Percentiles rank a stretch among this genome's conserved stretches.
Evolutionary conservation across 2,329 filamentous ascomycete species (phyloP).

Genomic region (Pezizomycotina sp.): DNA sequence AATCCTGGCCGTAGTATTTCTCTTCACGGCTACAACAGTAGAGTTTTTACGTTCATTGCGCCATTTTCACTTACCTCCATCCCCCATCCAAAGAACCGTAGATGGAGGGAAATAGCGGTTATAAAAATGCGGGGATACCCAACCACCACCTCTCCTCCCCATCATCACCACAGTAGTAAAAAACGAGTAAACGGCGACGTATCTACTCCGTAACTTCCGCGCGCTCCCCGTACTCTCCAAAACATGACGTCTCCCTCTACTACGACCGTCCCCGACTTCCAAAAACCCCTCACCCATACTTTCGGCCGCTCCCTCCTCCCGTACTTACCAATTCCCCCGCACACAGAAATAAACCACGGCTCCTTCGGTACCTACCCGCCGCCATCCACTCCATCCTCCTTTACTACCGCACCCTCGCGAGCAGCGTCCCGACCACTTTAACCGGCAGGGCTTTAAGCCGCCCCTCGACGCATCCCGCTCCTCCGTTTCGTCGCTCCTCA

Average conservation of each 20-base stretch:
- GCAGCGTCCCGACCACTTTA: constrained; percentile 55
- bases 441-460: constrained; percentile 48
- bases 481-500: constrained; percentile 49
- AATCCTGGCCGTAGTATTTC: no score
- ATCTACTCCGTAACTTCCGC: no score
- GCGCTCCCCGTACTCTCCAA: not conserved
- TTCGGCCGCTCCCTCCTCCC: constrained; percentile 13
- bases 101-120: no score
- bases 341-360: constrained; percentile 36
- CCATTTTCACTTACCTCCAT: no score
- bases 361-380: constrained; percentile 66
- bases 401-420: constrained; percentile 51
- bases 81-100: no score
- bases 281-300: constrained; percentile 1
- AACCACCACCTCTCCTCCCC: no score
- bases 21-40: no score
- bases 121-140: no score
- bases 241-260: constrained; percentile 1
- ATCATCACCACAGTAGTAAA: no score
- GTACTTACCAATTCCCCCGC: constrained; percentile 16
- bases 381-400: constrained; percentile 43
- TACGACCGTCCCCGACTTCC: no score
- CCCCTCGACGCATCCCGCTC: constrained; percentile 48
- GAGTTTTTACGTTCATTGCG: no score
- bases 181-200: no score